Evolutionary conservation across 2,329 filamentous ascomycete species (phyloP).

Genomic region (Hysterium pulicare): DNA sequence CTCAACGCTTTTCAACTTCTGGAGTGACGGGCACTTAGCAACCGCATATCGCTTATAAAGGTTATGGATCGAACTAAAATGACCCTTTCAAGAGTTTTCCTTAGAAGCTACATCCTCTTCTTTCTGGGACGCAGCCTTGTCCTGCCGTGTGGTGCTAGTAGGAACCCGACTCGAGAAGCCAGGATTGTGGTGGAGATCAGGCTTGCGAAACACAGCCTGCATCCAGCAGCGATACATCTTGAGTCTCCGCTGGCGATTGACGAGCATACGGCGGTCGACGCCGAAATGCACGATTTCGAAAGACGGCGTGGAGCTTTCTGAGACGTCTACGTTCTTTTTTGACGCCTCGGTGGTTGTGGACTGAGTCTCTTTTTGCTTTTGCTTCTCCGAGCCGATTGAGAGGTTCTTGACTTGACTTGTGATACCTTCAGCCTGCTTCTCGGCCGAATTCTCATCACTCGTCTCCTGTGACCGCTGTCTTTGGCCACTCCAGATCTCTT

Average conservation of each 20-base stretch:
- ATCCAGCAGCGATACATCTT: constrained; percentile 99
- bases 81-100: too few relatives aligned
- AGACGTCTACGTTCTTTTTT: constrained; percentile 24
- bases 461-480: constrained; percentile 4
- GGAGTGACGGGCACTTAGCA: too few relatives aligned
- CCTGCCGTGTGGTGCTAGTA: constrained; percentile 32
- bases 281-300: constrained; percentile 76
- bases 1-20: too few relatives aligned
- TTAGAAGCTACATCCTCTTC: too few relatives aligned
- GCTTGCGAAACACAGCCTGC: constrained; percentile 75
- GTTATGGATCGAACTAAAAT: too few relatives aligned
- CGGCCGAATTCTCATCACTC: constrained; percentile 4
- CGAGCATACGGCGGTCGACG: constrained; percentile 81
- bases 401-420: background rate
- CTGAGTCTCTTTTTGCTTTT: constrained; percentile 7
- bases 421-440: constrained; percentile 1
- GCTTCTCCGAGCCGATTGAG: background rate
- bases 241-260: constrained; percentile 83
- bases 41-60: too few relatives aligned
- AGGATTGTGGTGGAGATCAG: constrained; percentile 20
- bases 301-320: constrained; percentile 15
- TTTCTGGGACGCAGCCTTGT: constrained; percentile 8
- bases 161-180: constrained; percentile 24
- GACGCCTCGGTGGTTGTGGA: background rate
- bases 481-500: constrained; percentile 67